phyloP scores from a whole-genome alignment of 106 monocot genomes.

The Dendrobium huoshanense region DNA sequence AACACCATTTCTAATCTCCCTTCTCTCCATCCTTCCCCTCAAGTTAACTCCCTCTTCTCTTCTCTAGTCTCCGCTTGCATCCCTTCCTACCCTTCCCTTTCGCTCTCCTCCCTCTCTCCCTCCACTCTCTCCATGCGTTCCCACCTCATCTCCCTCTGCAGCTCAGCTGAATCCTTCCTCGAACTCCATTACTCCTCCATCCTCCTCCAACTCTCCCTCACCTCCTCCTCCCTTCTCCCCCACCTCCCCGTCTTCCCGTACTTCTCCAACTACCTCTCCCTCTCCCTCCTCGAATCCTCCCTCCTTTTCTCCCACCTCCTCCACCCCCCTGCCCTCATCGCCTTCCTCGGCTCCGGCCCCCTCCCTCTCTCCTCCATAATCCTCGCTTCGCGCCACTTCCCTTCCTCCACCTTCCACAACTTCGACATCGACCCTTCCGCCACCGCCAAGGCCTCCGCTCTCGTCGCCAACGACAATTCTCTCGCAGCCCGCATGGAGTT shows the following conservation, averaged over 20 bases:
- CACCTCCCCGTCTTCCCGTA: conserved; percentile 63
- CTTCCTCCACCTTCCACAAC: conserved; percentile 29
- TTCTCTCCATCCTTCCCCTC: conserved; percentile 46
- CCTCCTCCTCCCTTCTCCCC: conserved; percentile 42
- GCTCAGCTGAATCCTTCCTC: conserved; percentile 55
- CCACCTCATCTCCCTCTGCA: conserved; percentile 67
- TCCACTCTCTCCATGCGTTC: conserved; percentile 34
- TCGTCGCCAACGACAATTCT: conserved; percentile 34
- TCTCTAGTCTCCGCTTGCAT: conserved; percentile 72
- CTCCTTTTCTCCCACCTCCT: conserved; percentile 35
- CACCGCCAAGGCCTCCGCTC: conserved; percentile 30
- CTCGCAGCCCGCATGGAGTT: conserved; percentile 49
- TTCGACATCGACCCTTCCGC: conserved; percentile 57
- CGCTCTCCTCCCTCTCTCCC: conserved; percentile 36
- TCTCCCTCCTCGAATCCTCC: conserved; percentile 40
- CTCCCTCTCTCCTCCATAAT: conserved; percentile 59
- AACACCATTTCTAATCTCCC: conserved; percentile 47
- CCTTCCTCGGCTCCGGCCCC: conserved; percentile 81
- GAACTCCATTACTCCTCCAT: conserved; percentile 65
- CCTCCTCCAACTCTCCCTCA: conserved; percentile 29
- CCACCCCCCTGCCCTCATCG: conserved; percentile 19
- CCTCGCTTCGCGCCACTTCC: conserved; percentile 46
- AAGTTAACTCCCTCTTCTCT: conserved; percentile 72
- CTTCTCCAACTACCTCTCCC: conserved; percentile 64
- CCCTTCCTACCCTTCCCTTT: conserved; percentile 41